Conservation (phyloP, 2,329 filamentous ascomycete genomes). For the Podosphaera xanthii region DNA sequence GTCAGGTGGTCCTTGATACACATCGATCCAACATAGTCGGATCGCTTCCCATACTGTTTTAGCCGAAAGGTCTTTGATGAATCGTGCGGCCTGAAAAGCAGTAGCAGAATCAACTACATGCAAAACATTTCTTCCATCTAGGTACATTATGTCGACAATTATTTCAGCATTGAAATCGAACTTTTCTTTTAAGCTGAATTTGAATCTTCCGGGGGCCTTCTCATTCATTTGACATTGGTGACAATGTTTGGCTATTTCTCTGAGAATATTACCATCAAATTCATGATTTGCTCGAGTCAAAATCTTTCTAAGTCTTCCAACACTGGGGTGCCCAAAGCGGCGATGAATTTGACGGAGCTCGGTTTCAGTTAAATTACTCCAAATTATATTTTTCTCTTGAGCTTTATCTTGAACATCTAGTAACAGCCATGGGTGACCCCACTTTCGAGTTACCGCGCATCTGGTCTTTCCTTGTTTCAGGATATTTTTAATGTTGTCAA, state of each 20-base stretch:
- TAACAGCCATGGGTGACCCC: background rate
- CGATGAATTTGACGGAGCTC: conserved; percentile 1
- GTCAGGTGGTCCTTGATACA: conserved; percentile 2
- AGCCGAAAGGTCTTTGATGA: background rate
- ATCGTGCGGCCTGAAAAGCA: conserved; percentile 2
- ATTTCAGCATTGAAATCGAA: conserved; percentile 2
- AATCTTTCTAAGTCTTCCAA: background rate
- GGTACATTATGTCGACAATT: conserved; percentile 2
- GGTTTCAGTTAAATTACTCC: background rate
- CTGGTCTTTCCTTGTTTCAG: background rate
- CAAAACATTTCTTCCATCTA: conserved; percentile 1
- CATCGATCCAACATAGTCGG: conserved; percentile 2
- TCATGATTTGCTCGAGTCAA: background rate
- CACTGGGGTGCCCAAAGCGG: background rate
- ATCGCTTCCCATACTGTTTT: conserved; percentile 1
- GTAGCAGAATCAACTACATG: conserved; percentile 2
- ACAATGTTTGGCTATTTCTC: background rate
- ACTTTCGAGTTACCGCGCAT: background rate
- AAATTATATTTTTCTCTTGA: background rate
- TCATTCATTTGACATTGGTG: background rate
- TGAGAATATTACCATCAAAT: background rate
- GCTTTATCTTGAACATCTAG: background rate
- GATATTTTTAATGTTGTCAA: background rate
- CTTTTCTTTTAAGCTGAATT: background rate
- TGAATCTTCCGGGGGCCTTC: background rate